These are phyloP conservation scores for Fusarium keratoplasticum DNA, from an alignment of 2,329 filamentous ascomycete genomes.

Conservation along the genomic window DNA sequence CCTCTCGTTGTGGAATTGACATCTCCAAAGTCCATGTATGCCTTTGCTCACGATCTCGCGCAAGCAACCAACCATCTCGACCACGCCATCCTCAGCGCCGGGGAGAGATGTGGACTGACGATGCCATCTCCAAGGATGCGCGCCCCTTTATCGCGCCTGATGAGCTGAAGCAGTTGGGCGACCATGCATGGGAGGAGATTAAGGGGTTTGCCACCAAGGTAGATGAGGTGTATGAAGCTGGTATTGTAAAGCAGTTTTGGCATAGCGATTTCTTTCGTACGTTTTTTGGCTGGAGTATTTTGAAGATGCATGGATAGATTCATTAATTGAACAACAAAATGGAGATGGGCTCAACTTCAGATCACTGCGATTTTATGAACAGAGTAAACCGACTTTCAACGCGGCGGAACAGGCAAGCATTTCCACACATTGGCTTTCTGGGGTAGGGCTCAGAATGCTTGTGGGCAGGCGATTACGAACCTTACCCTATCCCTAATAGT, in stretches of 20 bases:
- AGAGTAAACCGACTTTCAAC: neutral
- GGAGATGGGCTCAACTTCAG: neutral
- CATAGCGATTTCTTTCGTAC: neutral
- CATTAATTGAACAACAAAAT: neutral
- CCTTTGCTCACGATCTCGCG: neutral
- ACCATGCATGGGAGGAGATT: neutral
- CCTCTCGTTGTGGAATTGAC: neutral
- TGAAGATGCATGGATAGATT: neutral
- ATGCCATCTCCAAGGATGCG: neutral
- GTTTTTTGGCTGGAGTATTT: neutral
- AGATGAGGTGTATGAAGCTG: neutral
- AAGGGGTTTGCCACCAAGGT: neutral
- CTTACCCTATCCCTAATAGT: neutral
- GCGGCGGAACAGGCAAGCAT: neutral
- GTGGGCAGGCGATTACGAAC: neutral
- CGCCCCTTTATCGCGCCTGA: neutral
- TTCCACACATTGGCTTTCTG: neutral
- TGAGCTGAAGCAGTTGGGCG: neutral
- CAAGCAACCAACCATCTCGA: neutral
- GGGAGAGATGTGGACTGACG: neutral
- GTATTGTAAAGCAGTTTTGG: neutral
- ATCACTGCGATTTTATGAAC: neutral
- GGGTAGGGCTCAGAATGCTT: neutral
- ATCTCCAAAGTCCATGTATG: neutral
- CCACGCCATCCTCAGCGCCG: neutral